phyloP scores from a whole-genome alignment of 129 eudicot species.

The Centaurea solstitialis region DNA sequence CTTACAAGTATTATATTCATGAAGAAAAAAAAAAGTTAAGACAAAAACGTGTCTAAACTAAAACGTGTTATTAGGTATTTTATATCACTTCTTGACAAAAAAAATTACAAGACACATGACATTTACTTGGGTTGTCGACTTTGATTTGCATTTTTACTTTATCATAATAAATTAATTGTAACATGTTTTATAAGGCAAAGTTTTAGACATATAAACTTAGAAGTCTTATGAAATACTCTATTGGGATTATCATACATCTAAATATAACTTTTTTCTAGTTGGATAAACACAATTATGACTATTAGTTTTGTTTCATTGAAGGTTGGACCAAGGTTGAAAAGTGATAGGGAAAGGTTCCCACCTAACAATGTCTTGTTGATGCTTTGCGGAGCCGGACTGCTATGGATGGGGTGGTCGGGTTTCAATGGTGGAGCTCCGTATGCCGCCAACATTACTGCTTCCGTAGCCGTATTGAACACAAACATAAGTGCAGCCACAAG shows the following conservation, averaged over 20 bases:
- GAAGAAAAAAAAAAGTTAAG: no score
- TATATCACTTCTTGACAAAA: no score
- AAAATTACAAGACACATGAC: not conserved
- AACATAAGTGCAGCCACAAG: conserved; percentile 75
- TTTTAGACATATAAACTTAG: not conserved
- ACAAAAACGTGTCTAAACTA: no score
- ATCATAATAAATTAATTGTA: not conserved
- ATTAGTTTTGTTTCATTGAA: not conserved
- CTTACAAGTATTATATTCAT: no score
- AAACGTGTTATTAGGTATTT: no score
- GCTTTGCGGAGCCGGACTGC: conserved; percentile 75
- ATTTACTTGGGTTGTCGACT: not conserved
- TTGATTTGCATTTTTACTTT: no score
- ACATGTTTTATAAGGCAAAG: no score
- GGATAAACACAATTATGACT: not conserved
- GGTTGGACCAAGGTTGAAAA: conserved; percentile 78
- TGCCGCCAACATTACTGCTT: conserved; percentile 60
- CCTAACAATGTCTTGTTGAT: conserved; percentile 70
- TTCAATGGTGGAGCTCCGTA: conserved; percentile 84
- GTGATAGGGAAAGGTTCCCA: conserved; percentile 76
- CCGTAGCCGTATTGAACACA: conserved; percentile 67
- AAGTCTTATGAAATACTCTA: not conserved
- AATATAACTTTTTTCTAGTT: not conserved
- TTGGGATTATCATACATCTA: not conserved
- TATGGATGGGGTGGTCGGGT: conserved; percentile 93